A percentile compares a stretch with the other conserved stretches of the same genome.
Evolutionary conservation across 148 eudicot species (phyloP).

Genomic region (Heliamphora exappendiculata): DNA sequence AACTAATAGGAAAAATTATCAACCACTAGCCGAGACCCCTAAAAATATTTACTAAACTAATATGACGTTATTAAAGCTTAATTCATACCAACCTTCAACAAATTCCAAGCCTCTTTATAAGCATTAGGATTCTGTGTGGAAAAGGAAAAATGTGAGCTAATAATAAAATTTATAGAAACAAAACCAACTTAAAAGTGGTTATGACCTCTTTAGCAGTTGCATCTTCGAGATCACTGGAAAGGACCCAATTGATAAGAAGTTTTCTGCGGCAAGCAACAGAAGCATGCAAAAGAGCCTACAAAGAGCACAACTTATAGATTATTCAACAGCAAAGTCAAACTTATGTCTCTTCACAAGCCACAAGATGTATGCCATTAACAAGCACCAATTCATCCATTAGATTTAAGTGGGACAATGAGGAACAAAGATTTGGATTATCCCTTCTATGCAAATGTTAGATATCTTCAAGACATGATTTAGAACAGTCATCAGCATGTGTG

Average conservation of each 20-base stretch:
- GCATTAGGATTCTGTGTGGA: constrained; percentile 69
- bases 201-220: constrained; percentile 66
- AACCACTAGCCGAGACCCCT: not conserved
- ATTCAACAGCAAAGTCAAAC: not conserved
- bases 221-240: constrained; percentile 93
- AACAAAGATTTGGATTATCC: not conserved
- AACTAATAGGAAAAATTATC: not conserved
- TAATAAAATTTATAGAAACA: not conserved
- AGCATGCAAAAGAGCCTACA: constrained; percentile 94
- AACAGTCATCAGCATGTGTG: not conserved
- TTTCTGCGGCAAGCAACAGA: constrained; percentile 73
- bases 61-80: not conserved
- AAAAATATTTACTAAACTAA: not conserved
- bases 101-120: constrained; percentile 66
- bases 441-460: not conserved
- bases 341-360: not conserved
- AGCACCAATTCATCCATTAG: not conserved
- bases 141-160: constrained; percentile 11
- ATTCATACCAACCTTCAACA: constrained; percentile 54
- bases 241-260: constrained; percentile 72
- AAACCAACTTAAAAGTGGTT: constrained; percentile 5
- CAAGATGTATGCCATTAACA: not conserved
- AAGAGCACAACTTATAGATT: constrained; percentile 3
- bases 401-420: not conserved
- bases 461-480: not conserved